phyloP scores from a whole-genome alignment of 2,329 filamentous ascomycete species.

The Dactylonectria estremocensis region DNA sequence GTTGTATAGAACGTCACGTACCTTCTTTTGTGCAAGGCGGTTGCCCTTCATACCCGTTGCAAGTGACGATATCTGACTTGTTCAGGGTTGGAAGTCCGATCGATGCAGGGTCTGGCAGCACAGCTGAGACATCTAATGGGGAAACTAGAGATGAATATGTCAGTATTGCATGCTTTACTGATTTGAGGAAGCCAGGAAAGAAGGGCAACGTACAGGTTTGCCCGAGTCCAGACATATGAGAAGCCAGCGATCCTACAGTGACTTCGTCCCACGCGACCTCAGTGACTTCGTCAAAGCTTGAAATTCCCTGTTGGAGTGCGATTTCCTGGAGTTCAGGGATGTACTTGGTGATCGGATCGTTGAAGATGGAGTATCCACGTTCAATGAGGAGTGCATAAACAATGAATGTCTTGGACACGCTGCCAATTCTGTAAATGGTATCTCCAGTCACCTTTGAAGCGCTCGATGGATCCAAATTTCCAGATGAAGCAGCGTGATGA shows the following conservation, averaged over 20 bases:
- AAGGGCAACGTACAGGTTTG: neutral
- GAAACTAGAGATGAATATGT: neutral
- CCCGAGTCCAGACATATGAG: neutral
- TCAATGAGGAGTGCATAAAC: neutral
- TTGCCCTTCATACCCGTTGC: neutral
- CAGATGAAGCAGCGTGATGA: neutral
- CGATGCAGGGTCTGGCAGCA: neutral
- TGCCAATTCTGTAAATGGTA: neutral
- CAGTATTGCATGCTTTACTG: neutral
- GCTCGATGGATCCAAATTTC: neutral
- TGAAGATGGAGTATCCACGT: neutral
- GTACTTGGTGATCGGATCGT: neutral
- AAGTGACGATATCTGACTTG: neutral
- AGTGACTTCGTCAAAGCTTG: neutral
- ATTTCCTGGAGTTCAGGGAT: neutral
- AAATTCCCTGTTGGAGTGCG: neutral
- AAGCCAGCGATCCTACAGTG: neutral
- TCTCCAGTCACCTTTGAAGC: neutral
- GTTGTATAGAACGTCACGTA: neutral
- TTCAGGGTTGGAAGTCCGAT: neutral
- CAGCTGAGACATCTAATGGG: neutral
- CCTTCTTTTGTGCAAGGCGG: neutral
- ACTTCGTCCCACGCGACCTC: neutral
- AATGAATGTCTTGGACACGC: neutral
- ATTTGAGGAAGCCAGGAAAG: neutral